Evolutionary conservation across 2,329 filamentous ascomycete species (phyloP), one percentile per base, ranked within the genome.

Genomic region (Calycina marina): DNA sequence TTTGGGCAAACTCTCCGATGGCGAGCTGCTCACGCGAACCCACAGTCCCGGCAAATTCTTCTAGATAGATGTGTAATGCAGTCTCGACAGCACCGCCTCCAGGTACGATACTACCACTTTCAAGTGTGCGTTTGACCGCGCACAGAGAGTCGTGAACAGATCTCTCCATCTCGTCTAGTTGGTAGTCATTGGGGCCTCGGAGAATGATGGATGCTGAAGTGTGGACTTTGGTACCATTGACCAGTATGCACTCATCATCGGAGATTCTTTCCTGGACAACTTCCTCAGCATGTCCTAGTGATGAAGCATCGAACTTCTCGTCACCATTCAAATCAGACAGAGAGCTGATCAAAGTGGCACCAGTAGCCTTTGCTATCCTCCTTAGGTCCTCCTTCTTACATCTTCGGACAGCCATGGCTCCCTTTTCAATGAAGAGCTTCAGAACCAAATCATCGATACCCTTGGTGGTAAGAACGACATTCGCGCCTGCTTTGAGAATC

Each of bases 321-420:
- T 98, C 90, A 37, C 90, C 90, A 54, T 98, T 96, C 42, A 98
- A 65, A 56, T 98, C 92, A 4, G 90, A 96, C 29, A 98, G 67
- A 5, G 85, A 88, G 65, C 81, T 88, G 46, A 98, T 72, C 36
- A 98, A 67, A 12, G 86, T 94, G 13, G 88, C 90, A 36, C 90
- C 90, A 5, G 90, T 93, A 4, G 90, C 90, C 64, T 81, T 93
- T 38, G 90, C 90, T 61, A 98, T 96, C 49, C 90, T 77, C 55
- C 90, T 71, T 39, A 98, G 65, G 52, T 98, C 90, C 62, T 98
- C 90, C 71, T 98, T 98, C 69, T 96, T 98, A 61, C 88, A 96
- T 54, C 90, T 72, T 52, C 90, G 72, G 31, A 98, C 85, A 32
- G 81, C 90, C 80, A 98, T 96, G 37, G 85, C 86, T 39, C 88